Base-by-base conservation (phyloP, 305 asterid species). In the Fraxinus dipetala region DNA sequence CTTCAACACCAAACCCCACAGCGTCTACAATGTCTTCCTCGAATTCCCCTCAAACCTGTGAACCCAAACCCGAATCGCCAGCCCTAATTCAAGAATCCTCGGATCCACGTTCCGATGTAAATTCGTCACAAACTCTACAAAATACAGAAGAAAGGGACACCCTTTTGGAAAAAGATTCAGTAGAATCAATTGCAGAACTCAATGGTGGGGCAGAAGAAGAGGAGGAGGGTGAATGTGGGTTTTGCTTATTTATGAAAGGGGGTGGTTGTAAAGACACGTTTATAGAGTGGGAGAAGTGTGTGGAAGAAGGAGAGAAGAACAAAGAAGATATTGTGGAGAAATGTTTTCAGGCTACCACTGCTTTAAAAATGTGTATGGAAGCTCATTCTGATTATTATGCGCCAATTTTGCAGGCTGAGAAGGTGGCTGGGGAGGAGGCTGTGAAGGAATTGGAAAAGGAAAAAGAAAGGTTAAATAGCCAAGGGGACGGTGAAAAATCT, bases 271-370 rank as follows among this genome's bases (percentile, higher is more conserved):
- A 74, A 72, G 97, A 92, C 5, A 45, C 84, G 1, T 94, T 94
- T 84, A 70, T 78, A 36, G 92, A 84, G 3, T 94, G 98, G 98
- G 98, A 95, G 77, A 93, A 92, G 85, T 95, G 98, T 22, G 94
- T 92, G 70, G 94, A 89, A 51, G 97, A 86, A 81, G 92, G 92
- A 8, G 98, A 92, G 78, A 86, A 84, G 78, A 91, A 89, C 30
- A 28, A 84, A 0, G 94, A 91, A 54, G 94, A 94, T 84, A 84
- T 94, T 20, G 95, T 80, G 78, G 92, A 89, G 35, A 92, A 88
- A 85, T 95, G 98, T 69, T 88, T 90, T 79, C 88, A 90, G 83
- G 89, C 84, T 10, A 93, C 98, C 38, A 32, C 87, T 54, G 82
- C 87, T 81, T 86, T 94, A 77, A 92, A 80, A 85, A 90, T 88